Percentiles rank a stretch among this genome's conserved stretches.
Conservation (phyloP, 768 basidiomycete species). For the Panus rudis region DNA sequence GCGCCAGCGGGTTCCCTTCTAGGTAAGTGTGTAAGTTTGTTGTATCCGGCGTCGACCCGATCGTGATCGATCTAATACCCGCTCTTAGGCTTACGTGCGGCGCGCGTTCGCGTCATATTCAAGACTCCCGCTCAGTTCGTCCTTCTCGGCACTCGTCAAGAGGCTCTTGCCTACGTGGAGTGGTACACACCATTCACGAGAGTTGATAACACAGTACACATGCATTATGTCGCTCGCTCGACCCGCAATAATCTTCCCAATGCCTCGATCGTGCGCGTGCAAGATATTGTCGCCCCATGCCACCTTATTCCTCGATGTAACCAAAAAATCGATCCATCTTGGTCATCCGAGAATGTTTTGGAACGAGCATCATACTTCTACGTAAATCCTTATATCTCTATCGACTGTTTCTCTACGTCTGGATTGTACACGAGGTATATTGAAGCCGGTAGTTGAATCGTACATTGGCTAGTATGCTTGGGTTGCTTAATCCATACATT, state of each 20-base stretch:
- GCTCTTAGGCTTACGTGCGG: too few species aligned
- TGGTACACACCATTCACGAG: neutral
- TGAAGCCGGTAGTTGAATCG: too few species aligned
- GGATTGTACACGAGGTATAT: too few species aligned
- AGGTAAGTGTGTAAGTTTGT: slow-evolving; percentile 3
- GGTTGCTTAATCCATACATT: too few species aligned
- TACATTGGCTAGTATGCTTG: too few species aligned
- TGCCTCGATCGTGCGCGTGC: neutral
- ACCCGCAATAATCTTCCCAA: neutral
- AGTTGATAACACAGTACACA: neutral
- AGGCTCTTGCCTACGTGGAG: neutral
- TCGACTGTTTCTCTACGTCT: neutral
- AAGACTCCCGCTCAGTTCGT: neutral
- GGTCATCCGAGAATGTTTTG: neutral
- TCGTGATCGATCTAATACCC: too few species aligned
- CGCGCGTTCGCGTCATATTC: slow-evolving; percentile 8
- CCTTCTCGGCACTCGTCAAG: neutral
- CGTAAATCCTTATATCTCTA: neutral
- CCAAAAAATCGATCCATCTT: neutral
- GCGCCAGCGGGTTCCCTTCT: neutral
- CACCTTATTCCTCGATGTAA: slow-evolving; percentile 1
- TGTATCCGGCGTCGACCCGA: too few species aligned
- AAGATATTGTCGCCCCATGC: neutral
- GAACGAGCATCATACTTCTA: neutral
- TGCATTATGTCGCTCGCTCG: neutral